These are phyloP conservation scores for Sistotremastrum niveocremeum DNA, from an alignment of 768 basidiomycete species.

Conservation along the genomic window DNA sequence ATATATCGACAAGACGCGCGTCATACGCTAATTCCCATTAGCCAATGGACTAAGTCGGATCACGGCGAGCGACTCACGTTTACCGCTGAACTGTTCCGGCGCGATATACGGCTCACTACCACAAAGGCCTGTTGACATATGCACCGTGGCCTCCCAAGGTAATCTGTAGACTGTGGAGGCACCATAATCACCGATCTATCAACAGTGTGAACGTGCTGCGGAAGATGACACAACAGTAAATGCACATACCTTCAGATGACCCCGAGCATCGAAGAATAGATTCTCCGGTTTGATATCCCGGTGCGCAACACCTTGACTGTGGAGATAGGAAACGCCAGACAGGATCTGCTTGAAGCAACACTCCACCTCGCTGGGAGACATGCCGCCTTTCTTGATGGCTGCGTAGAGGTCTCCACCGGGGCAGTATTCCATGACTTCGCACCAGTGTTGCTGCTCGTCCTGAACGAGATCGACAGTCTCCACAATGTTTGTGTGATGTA, in stretches of 20 bases:
- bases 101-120: constrained; percentile 99
- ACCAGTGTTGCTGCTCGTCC: constrained; percentile 93
- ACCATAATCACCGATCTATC: constrained; percentile 92
- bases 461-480: constrained; percentile 99
- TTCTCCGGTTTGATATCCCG: constrained; percentile 99
- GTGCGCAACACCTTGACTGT: constrained; percentile 94
- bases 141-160: constrained; percentile 94
- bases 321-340: constrained; percentile 77
- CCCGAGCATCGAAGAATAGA: constrained; percentile 82
- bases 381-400: constrained; percentile 93
- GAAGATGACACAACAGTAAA: constrained; percentile 6
- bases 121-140: constrained; percentile 93
- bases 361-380: constrained; percentile 87
- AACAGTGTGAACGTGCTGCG: background rate
- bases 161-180: constrained; percentile 98
- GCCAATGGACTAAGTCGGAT: constrained; percentile 5
- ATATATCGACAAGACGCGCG: constrained; percentile 92
- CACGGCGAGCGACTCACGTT: constrained; percentile 55
- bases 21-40: constrained; percentile 63
- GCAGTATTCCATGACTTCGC: constrained; percentile 99
- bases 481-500: constrained; percentile 89
- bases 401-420: constrained; percentile 97
- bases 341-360: constrained; percentile 97
- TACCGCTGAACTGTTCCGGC: constrained; percentile 90
- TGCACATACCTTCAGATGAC: constrained; percentile 72